Evolutionary conservation across 2,329 filamentous ascomycete genomes (phyloP).

Genomic region (Phyllosticta capitalensis): DNA sequence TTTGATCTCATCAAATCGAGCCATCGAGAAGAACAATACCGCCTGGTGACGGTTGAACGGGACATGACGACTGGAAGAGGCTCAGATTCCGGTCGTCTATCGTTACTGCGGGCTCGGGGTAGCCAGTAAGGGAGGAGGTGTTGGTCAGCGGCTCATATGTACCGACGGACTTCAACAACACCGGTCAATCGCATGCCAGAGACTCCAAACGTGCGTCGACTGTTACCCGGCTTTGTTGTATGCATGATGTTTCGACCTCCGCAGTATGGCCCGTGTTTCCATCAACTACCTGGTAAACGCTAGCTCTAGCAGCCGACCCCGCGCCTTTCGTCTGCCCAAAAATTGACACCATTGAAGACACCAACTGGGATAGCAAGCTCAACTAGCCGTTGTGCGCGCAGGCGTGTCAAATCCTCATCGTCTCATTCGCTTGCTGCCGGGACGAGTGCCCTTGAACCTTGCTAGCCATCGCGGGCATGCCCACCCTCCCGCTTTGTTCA

Average conservation of each 20-base stretch:
- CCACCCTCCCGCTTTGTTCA: not conserved
- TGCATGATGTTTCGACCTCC: not conserved
- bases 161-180: not conserved
- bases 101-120: not conserved
- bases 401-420: constrained; percentile 1
- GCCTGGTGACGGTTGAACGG: not conserved
- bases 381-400: not conserved
- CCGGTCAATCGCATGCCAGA: not conserved
- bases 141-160: not conserved
- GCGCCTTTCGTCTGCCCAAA: not conserved
- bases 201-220: not conserved
- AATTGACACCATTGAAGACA: not conserved
- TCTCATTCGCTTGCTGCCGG: not conserved
- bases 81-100: not conserved
- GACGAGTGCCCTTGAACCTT: not conserved
- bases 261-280: not conserved
- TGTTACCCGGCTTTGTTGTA: not conserved
- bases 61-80: not conserved
- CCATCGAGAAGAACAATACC: not conserved
- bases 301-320: not conserved
- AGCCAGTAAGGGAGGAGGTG: not conserved
- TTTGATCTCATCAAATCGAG: not conserved
- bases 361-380: not conserved
- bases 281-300: not conserved
- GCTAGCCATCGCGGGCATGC: not conserved